phyloP scores from a whole-genome alignment of 768 basidiomycete genomes.

The Panaeolus papilionaceus region DNA sequence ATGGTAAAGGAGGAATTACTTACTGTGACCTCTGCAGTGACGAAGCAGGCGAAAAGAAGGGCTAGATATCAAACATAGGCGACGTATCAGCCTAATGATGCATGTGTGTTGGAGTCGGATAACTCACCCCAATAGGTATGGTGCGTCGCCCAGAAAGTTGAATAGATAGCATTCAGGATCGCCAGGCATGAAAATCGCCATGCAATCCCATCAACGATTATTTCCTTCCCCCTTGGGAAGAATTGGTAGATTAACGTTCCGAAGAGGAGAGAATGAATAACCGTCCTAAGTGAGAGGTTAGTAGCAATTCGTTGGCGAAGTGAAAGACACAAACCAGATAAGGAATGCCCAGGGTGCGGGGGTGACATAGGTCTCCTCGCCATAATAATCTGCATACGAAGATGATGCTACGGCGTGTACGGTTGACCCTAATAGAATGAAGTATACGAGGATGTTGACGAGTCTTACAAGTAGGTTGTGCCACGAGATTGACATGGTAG shows the following conservation, averaged over 20 bases:
- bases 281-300: slow-evolving; percentile 54
- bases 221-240: slow-evolving; percentile 75
- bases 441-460: slow-evolving; percentile 81
- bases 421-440: slow-evolving; percentile 87
- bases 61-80: slow-evolving; percentile 48
- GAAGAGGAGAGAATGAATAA: slow-evolving; percentile 90
- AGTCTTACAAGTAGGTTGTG: slow-evolving; percentile 86
- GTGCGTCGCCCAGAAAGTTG: slow-evolving; percentile 82
- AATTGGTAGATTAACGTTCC: slow-evolving; percentile 93
- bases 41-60: slow-evolving; percentile 88
- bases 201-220: slow-evolving; percentile 85
- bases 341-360: slow-evolving; percentile 92
- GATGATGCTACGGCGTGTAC: slow-evolving; percentile 85
- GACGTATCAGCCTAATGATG: slow-evolving; percentile 1
- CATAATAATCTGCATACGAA: slow-evolving; percentile 68
- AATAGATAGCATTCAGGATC: slow-evolving; percentile 86
- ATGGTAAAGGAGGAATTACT: slow-evolving; percentile 17
- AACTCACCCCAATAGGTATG: slow-evolving; percentile 66
- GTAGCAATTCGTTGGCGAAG: slow-evolving; percentile 8
- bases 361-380: slow-evolving; percentile 91
- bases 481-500: slow-evolving; percentile 67
- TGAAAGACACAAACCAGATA: slow-evolving; percentile 65
- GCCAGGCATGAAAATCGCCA: slow-evolving; percentile 93
- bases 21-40: slow-evolving; percentile 71
- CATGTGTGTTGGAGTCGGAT: slow-evolving; percentile 20